phyloP scores from a whole-genome alignment of 441 rosid species.

The Pelargonium citronellum region DNA sequence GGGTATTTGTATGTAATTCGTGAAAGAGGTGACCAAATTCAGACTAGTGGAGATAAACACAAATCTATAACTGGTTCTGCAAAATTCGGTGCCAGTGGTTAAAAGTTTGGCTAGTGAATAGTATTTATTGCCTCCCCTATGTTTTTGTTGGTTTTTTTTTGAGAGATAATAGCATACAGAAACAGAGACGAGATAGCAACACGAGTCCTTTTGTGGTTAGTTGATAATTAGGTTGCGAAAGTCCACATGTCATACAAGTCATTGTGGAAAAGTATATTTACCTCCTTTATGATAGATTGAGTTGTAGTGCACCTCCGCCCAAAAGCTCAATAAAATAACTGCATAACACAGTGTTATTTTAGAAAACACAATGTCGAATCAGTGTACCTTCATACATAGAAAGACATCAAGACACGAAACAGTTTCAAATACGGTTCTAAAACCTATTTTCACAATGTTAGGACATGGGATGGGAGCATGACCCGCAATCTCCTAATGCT shows the following conservation, averaged over 20 bases:
- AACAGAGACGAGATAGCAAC: too few species aligned
- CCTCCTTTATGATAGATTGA: slow-evolving; percentile 91
- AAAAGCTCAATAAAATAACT: slow-evolving; percentile 90
- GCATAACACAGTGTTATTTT: slow-evolving; percentile 19
- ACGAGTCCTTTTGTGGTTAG: neutral
- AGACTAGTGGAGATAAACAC: neutral
- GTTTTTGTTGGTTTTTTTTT: too few species aligned
- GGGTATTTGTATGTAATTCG: too few species aligned
- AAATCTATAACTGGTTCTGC: neutral
- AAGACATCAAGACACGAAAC: neutral
- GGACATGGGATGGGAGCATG: too few species aligned
- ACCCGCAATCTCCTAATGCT: too few species aligned
- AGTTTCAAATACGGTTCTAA: neutral
- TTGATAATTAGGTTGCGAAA: neutral
- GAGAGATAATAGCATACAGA: too few species aligned
- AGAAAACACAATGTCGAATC: neutral
- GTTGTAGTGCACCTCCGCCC: slow-evolving; percentile 99
- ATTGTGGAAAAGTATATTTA: slow-evolving; percentile 16
- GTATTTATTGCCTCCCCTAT: too few species aligned
- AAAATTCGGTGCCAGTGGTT: too few species aligned
- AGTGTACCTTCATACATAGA: neutral
- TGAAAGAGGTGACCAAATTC: too few species aligned
- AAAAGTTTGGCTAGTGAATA: too few species aligned
- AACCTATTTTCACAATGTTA: neutral
- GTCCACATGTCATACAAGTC: too few species aligned